Conservation (phyloP, 345 rosid species). For the Clausena lansium region DNA sequence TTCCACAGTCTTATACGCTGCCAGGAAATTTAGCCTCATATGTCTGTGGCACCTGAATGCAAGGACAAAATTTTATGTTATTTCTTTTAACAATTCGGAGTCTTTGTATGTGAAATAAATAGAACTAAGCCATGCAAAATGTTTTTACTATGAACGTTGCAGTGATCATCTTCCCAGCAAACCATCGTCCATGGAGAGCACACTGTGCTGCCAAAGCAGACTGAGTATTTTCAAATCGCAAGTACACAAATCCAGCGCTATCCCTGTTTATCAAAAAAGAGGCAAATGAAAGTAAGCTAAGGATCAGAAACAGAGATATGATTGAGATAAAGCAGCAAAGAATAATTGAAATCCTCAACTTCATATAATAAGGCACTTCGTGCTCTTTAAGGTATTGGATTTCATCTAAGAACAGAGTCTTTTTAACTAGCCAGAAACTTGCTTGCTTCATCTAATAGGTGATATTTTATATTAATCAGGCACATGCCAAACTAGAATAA, state of each 20-base stretch:
- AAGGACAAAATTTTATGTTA: neutral
- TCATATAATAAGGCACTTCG: neutral
- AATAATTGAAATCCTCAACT: neutral
- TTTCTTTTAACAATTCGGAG: neutral
- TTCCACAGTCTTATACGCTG: constrained; percentile 29
- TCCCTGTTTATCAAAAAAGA: constrained; percentile 46
- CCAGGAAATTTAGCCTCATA: constrained; percentile 66
- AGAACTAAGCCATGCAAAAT: neutral
- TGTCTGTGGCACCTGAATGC: constrained; percentile 46
- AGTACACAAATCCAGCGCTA: constrained; percentile 80
- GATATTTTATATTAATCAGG: too few species aligned
- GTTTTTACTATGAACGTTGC: constrained; percentile 76
- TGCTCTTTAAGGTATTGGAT: neutral
- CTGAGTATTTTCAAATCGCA: constrained; percentile 61
- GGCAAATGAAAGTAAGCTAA: neutral
- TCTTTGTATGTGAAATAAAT: neutral
- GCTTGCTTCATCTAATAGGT: too few species aligned
- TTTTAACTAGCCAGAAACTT: too few species aligned
- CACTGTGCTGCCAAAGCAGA: constrained; percentile 73
- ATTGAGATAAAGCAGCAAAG: neutral
- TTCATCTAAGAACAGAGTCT: neutral
- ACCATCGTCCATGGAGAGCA: constrained; percentile 96
- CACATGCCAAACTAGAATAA: too few species aligned
- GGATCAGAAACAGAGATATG: neutral
- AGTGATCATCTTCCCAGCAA: constrained; percentile 96